Evolutionary conservation across 345 rosid species (phyloP).

Genomic region (Garcia nutans): DNA sequence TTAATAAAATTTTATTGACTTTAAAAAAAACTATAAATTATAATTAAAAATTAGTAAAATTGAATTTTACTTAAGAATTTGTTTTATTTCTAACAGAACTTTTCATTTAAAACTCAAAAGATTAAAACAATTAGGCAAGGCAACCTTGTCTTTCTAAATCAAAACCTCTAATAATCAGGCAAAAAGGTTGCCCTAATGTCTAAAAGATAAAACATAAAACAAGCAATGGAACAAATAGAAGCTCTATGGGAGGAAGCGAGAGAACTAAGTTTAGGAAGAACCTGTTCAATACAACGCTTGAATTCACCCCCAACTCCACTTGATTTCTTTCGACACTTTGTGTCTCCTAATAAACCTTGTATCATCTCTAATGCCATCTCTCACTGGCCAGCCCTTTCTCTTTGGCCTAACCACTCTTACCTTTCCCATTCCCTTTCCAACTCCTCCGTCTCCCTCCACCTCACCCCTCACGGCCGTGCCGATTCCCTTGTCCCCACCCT

Average conservation of each 20-base stretch:
- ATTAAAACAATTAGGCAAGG: too few species aligned
- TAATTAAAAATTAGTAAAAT: too few species aligned
- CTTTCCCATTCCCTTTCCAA: constrained; percentile 51
- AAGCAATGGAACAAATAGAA: neutral
- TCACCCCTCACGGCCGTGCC: constrained; percentile 78
- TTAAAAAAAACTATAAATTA: too few species aligned
- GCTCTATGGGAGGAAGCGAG: constrained; percentile 71
- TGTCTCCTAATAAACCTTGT: constrained; percentile 80
- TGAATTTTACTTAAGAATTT: too few species aligned
- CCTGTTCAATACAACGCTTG: constrained; percentile 42
- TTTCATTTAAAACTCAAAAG: too few species aligned
- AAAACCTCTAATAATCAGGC: too few species aligned
- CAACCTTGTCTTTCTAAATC: too few species aligned
- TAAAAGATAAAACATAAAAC: neutral
- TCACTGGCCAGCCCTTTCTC: constrained; percentile 73
- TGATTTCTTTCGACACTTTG: constrained; percentile 60
- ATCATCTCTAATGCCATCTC: constrained; percentile 60
- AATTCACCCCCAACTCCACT: constrained; percentile 57
- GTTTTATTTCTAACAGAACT: too few species aligned
- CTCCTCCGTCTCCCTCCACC: constrained; percentile 73
- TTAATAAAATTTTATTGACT: too few species aligned
- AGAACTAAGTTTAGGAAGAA: constrained; percentile 55
- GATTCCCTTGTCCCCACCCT: constrained; percentile 49
- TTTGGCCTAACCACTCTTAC: constrained; percentile 55
- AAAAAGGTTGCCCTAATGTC: too few species aligned